Evolutionary conservation across 164 flowering plant species (phyloP).

Genomic region (Macadamia integrifolia): DNA sequence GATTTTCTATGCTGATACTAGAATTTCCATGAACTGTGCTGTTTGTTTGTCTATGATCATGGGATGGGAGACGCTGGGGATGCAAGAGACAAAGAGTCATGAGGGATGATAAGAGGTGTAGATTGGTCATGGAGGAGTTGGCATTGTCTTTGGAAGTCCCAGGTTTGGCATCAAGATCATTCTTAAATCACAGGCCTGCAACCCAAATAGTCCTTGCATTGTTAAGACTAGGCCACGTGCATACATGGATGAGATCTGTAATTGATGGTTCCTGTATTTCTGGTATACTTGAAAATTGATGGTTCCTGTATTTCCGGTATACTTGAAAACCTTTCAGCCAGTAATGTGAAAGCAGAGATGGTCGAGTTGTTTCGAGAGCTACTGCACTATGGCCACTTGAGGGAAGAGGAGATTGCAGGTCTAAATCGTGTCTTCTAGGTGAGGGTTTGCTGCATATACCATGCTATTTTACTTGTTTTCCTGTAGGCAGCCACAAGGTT

Average conservation of each 20-base stretch:
- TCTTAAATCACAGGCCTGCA: conserved; percentile 57
- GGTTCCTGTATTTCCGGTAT: conserved; percentile 54
- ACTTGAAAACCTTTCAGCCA: conserved; percentile 48
- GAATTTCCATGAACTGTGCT: conserved; percentile 69
- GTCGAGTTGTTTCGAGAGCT: conserved; percentile 57
- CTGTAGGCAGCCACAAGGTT: neutral
- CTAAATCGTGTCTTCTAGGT: conserved; percentile 70
- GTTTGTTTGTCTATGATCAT: conserved; percentile 56
- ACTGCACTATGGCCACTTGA: conserved; percentile 37
- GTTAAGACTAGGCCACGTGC: conserved; percentile 42
- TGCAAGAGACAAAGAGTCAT: conserved; percentile 16
- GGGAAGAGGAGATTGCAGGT: conserved; percentile 42
- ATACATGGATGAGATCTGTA: conserved; percentile 66
- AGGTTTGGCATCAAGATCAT: conserved; percentile 49
- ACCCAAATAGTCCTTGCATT: conserved; percentile 51
- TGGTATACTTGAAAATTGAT: conserved; percentile 58
- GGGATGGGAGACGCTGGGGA: conserved; percentile 48
- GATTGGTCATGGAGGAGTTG: conserved; percentile 74
- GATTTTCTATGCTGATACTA: conserved; percentile 42
- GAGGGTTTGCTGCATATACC: conserved; percentile 7
- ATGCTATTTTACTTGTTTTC: neutral
- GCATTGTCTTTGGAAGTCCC: conserved; percentile 66
- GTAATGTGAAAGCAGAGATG: conserved; percentile 48
- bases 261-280: conserved; percentile 57
- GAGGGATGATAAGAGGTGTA: conserved; percentile 51